A percentile compares a stretch with the other conserved stretches of the same genome.
Evolutionary conservation across 2,329 filamentous ascomycete genomes (phyloP).

Genomic region (Grosmannia huntii): DNA sequence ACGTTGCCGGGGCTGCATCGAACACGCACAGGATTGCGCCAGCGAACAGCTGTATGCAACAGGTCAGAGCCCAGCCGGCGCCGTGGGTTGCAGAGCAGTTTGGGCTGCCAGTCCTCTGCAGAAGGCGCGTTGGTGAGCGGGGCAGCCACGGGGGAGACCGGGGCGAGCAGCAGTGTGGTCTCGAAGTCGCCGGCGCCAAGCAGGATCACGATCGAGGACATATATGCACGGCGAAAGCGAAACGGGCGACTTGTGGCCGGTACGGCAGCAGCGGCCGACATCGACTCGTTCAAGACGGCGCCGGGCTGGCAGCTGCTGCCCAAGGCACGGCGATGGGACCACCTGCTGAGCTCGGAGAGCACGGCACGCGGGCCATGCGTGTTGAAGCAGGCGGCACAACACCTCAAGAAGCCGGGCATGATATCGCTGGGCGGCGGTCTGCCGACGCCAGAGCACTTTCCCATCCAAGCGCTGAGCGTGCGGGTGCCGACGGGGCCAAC

Average conservation of each 20-base stretch:
- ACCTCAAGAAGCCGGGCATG: conserved; percentile 67
- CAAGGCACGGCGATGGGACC: conserved; percentile 71
- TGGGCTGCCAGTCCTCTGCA: neutral
- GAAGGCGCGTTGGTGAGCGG: neutral
- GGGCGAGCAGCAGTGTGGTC: neutral
- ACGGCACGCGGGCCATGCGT: conserved; percentile 49
- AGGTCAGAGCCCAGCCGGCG: neutral
- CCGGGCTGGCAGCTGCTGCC: conserved; percentile 42
- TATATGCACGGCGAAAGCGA: conserved; percentile 55
- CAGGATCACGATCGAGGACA: conserved; percentile 49
- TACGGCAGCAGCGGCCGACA: conserved; percentile 63
- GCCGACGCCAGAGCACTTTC: conserved; percentile 82
- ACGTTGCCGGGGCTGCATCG: too few relatives aligned
- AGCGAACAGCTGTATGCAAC: too few relatives aligned
- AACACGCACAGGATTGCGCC: too few relatives aligned
- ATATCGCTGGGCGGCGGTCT: conserved; percentile 90
- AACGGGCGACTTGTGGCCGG: conserved; percentile 61
- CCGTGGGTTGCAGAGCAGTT: neutral
- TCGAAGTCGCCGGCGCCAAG: neutral
- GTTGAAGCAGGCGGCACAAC: conserved; percentile 72
- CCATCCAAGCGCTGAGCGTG: conserved; percentile 66
- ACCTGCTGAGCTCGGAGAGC: conserved; percentile 50
- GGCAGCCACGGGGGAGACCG: neutral
- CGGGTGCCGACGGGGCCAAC: conserved; percentile 54
- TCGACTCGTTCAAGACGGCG: conserved; percentile 71